Evolutionary conservation across 768 basidiomycete species (phyloP).

Genomic region (Paxillus involutus): DNA sequence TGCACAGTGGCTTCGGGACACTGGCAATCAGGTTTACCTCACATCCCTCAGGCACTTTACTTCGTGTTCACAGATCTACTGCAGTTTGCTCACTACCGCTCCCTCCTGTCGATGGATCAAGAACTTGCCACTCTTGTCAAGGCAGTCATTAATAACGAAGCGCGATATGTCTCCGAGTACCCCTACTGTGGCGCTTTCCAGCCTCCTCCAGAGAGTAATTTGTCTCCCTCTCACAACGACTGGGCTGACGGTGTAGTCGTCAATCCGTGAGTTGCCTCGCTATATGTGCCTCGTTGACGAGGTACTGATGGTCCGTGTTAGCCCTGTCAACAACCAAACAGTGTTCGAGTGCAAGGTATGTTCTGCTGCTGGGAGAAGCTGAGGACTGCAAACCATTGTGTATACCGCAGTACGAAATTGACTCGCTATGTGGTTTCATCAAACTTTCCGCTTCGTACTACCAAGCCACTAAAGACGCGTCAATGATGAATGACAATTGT

Average conservation of each 20-base stretch:
- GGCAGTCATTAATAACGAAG: slow-evolving; percentile 82
- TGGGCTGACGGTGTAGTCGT: slow-evolving; percentile 71
- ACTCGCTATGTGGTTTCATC: slow-evolving; percentile 76
- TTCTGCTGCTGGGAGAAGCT: background rate
- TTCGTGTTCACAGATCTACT: slow-evolving; percentile 3
- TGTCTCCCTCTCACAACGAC: slow-evolving; percentile 61
- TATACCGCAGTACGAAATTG: slow-evolving; percentile 64
- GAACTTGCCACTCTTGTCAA: slow-evolving; percentile 66
- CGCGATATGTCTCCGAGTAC: slow-evolving; percentile 66
- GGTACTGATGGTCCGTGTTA: slow-evolving; percentile 23
- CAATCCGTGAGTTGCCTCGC: slow-evolving; percentile 57
- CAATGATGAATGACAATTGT: slow-evolving; percentile 75
- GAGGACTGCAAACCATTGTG: background rate
- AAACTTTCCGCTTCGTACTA: slow-evolving; percentile 77
- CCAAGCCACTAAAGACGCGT: slow-evolving; percentile 64
- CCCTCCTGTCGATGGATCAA: slow-evolving; percentile 54
- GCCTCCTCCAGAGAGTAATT: slow-evolving; percentile 73
- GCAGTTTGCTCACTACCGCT: slow-evolving; percentile 71
- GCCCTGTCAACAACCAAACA: slow-evolving; percentile 64
- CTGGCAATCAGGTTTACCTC: slow-evolving; percentile 64
- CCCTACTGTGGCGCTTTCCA: slow-evolving; percentile 85
- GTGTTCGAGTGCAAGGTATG: slow-evolving; percentile 83
- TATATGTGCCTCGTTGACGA: background rate
- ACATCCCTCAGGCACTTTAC: background rate
- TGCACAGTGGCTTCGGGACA: slow-evolving; percentile 83